phyloP scores from a whole-genome alignment of 441 rosid genomes.

The Croton laevigatus region DNA sequence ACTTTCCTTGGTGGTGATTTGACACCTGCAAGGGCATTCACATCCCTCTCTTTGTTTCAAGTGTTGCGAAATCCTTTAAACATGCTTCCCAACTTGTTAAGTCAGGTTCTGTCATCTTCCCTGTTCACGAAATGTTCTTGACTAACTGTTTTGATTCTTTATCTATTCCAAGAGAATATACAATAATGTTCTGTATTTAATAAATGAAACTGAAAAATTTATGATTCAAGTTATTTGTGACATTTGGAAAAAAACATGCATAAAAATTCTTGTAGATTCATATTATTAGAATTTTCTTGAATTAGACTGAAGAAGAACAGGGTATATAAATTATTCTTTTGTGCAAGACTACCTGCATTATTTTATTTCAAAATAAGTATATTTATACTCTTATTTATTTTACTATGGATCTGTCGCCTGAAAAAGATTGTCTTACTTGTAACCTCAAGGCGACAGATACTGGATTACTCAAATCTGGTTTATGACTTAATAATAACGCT shows the following conservation, averaged over 20 bases:
- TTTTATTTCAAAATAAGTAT: not conserved
- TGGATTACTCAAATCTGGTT: slow-evolving; percentile 8
- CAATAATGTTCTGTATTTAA: not conserved
- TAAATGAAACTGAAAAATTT: not conserved
- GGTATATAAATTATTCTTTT: not conserved
- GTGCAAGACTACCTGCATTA: not conserved
- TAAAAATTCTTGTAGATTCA: not conserved
- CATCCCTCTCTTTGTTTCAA: slow-evolving; percentile 92
- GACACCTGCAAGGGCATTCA: slow-evolving; percentile 97
- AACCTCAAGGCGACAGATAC: not conserved
- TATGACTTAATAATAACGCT: slow-evolving; percentile 11
- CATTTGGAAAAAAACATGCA: not conserved
- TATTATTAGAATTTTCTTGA: not conserved
- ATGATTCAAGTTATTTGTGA: not conserved
- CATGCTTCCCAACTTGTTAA: slow-evolving; percentile 81
- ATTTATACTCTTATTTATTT: not conserved
- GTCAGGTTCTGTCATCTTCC: slow-evolving; percentile 55
- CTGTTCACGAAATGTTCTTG: not conserved
- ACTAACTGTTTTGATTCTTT: slow-evolving; percentile 5
- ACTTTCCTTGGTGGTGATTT: slow-evolving; percentile 91
- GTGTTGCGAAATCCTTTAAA: slow-evolving; percentile 75
- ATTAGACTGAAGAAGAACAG: not conserved
- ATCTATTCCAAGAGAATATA: not conserved
- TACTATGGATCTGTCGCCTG: not conserved
- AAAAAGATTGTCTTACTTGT: not conserved